phyloP scores from a whole-genome alignment of 1,284 basidiomycete genomes.

The Melampsora larici-populina region DNA sequence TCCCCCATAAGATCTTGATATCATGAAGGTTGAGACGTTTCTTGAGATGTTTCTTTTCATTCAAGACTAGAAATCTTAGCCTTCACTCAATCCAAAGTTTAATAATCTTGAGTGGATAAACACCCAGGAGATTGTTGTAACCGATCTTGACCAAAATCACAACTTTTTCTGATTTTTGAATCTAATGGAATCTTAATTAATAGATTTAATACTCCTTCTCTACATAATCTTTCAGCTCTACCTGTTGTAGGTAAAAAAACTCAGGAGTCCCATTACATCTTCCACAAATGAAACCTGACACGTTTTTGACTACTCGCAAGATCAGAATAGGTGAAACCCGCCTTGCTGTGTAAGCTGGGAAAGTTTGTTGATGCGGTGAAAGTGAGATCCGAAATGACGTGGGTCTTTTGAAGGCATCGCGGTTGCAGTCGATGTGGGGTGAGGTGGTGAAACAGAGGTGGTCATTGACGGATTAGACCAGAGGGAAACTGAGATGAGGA shows the following conservation, averaged over 20 bases:
- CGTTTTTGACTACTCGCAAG: conserved; percentile 96
- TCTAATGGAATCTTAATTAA: conserved; percentile 79
- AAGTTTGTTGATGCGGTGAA: too few relatives aligned
- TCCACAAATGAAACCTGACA: conserved; percentile 98
- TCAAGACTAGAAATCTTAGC: conserved; percentile 33
- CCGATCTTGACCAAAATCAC: conserved; percentile 91
- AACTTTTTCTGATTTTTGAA: conserved; percentile 91
- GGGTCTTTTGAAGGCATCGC: too few relatives aligned
- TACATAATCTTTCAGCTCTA: conserved; percentile 78
- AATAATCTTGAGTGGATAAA: conserved; percentile 82
- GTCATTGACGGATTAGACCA: too few relatives aligned
- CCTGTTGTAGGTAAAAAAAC: conserved; percentile 92
- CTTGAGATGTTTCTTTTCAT: too few relatives aligned
- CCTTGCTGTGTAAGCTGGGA: too few relatives aligned
- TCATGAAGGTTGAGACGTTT: too few relatives aligned
- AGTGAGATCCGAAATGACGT: too few relatives aligned
- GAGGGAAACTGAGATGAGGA: too few relatives aligned
- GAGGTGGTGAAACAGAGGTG: too few relatives aligned
- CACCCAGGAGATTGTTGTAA: conserved; percentile 95
- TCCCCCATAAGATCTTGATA: too few relatives aligned
- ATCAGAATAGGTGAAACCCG: too few relatives aligned
- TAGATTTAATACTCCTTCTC: conserved; percentile 79
- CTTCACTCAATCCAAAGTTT: conserved; percentile 93
- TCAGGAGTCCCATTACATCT: conserved; percentile 92
- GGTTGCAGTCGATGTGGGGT: too few relatives aligned